Evolutionary conservation across 179 eudicot genomes (phyloP), one percentile per base, ranked within the genome.

Genomic region (Vitellaria paradoxa): DNA sequence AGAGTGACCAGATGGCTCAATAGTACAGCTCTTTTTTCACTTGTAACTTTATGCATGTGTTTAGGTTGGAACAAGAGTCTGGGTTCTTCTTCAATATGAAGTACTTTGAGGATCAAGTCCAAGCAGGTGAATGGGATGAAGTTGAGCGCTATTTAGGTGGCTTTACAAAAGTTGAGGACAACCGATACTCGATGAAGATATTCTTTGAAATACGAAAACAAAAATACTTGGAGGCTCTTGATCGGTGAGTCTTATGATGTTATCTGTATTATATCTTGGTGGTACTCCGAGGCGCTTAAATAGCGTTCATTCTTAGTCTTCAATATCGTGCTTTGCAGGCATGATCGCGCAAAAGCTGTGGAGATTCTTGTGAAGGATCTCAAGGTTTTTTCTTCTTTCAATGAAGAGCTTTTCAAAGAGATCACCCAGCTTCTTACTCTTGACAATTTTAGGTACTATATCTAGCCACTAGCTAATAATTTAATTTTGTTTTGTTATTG

Each of bases 61-160:
- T 30, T 30, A 30, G 93, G 87, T 81, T 89, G 37, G 37, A 30
- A 30, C 37, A 30, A 2, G 37, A 30, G 37, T 30, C 37, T 30
- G 37, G 37, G 1, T 30, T 30, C 37, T 30, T 30, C 37, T 30
- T 30, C 37, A 30, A 30, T 30, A 30, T 30, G 37, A 30, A 86
- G 64, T 86, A 89, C 85, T 89, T 89, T 56, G 93, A 89, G 81
- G 93, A 89, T 55, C 88, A 83, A 83, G 89, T 89, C 65, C 88
- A 82, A 74, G 88, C 86, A 7, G 93, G 93, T 59, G 89, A 89
- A 79, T 89, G 93, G 93, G 93, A 89, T 70, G 93, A 89, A 76
- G 93, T 89, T 77, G 93, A 89, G 75, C 87, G 86, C 21, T 89
- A 89, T 71, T 79, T 89, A 42, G 81, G 88, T 57, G 93, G 93